Evolutionary conservation across 2,329 filamentous ascomycete species (phyloP).

Genomic region (Trichoderma citrinoviride): DNA sequence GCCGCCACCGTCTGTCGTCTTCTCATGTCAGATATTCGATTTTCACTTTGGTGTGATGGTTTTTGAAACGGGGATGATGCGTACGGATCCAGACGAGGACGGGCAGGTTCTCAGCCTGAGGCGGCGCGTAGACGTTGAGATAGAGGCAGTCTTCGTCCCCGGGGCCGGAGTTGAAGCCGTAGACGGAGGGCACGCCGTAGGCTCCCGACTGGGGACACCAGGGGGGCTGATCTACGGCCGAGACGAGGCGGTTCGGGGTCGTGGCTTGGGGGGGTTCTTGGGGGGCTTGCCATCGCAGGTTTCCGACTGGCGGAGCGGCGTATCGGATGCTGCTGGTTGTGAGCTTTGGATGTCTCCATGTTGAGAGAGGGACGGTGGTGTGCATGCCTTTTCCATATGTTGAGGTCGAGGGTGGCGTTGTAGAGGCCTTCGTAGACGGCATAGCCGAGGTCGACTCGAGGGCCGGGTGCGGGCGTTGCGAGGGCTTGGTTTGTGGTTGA

Average conservation of each 20-base stretch:
- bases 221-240: constrained; percentile 31
- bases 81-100: constrained; percentile 46
- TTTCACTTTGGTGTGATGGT: not conserved
- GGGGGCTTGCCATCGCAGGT: constrained; percentile 44
- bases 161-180: constrained; percentile 27
- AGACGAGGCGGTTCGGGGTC: constrained; percentile 24
- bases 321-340: constrained; percentile 41
- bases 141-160: constrained; percentile 47
- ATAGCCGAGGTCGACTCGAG: constrained; percentile 39
- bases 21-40: no score
- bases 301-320: constrained; percentile 43
- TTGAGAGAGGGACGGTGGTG: not conserved
- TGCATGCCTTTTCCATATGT: constrained; percentile 46
- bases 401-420: constrained; percentile 39
- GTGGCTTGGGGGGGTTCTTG: constrained; percentile 3
- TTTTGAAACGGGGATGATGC: not conserved
- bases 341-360: not conserved
- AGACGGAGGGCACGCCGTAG: constrained; percentile 29
- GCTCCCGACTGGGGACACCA: constrained; percentile 32
- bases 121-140: constrained; percentile 45
- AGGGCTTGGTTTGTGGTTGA: not conserved
- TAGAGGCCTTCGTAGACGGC: constrained; percentile 44
- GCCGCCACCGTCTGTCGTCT: constrained; percentile 38
- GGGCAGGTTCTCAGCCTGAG: constrained; percentile 39
- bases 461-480: not conserved